Evolutionary conservation across 2,329 filamentous ascomycete genomes (phyloP), one percentile per base, ranked within the genome.

Genomic region (Sarocladium oryzae): DNA sequence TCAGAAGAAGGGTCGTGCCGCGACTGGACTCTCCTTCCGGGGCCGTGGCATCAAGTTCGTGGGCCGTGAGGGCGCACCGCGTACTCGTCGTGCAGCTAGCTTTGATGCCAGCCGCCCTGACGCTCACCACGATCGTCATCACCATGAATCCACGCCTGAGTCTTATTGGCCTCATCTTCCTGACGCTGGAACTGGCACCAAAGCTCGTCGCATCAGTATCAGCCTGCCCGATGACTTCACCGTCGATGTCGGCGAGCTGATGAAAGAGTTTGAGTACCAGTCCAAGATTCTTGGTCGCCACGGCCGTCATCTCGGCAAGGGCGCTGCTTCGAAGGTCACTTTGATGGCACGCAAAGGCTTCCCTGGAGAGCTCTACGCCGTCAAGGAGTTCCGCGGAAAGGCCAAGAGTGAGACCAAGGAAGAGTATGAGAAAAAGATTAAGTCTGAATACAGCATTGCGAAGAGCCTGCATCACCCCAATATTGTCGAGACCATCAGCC

Each of bases 371-470:
- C 69, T 89, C 7, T 91, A 86, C 57, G 90, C 90, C 0, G 89
- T 95, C 58, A 96, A 96, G 70, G 88, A 93, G 61, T 95, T 95
- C 65, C 82, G 89, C 10, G 79, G 81, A 56, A 86, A 87, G 66
- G 82, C 82, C 32, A 75, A 78, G 30, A 75, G 77, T 36, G 89
- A 95, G 63, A 82, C 79, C 9, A 74, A 80, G 55, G 77, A 82
- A 26, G 88, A 93, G 49, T 95, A 95, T 66, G 80, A 88, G 57
- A 85, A 89, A 68, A 93, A 95, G 73, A 88, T 95, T 72, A 95
- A 92, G 67, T 91, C 88, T 1, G 90, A 96, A 65, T 96, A 84
- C 70, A 89, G 84, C 66, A 90, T 95, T 57, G 88, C 88, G 54
- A 91, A 91, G 72, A 89, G 86, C 57, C 70, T 91, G 54, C 81